These are phyloP conservation scores for Monilinia laxa DNA, from an alignment of 2,329 filamentous ascomycete genomes.

Conservation along the genomic window DNA sequence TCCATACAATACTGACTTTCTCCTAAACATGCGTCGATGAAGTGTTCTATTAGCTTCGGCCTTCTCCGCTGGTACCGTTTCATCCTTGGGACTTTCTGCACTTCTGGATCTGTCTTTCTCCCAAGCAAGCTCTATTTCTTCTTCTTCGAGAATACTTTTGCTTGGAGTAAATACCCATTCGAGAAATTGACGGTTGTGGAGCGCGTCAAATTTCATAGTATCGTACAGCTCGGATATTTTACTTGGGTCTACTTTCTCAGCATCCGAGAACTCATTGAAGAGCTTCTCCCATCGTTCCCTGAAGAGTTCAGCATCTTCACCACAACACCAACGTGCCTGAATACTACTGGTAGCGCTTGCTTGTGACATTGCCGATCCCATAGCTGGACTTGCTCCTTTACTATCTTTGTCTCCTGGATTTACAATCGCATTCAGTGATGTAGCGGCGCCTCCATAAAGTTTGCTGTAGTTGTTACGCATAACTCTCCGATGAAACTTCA, in stretches of 20 bases:
- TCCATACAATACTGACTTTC: conserved; percentile 59
- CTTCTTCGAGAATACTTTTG: conserved; percentile 72
- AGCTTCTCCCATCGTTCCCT: conserved; percentile 98
- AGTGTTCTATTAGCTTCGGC: conserved; percentile 36
- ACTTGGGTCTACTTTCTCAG: conserved; percentile 96
- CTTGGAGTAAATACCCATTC: conserved; percentile 97
- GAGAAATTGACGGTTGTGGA: conserved; percentile 93
- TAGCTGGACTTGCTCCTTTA: conserved; percentile 42
- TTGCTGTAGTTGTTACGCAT: conserved; percentile 94
- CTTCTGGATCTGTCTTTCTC: conserved; percentile 35
- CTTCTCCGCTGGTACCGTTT: conserved; percentile 33
- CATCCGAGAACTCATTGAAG: conserved; percentile 93
- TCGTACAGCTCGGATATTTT: conserved; percentile 99
- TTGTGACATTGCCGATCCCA: conserved; percentile 54
- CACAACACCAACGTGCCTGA: conserved; percentile 92
- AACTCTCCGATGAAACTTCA: conserved; percentile 94
- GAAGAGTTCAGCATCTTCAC: conserved; percentile 92
- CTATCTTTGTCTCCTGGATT: conserved; percentile 46
- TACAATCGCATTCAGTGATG: conserved; percentile 58
- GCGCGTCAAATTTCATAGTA: conserved; percentile 98
- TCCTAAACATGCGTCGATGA: conserved; percentile 55
- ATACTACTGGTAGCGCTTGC: conserved; percentile 66
- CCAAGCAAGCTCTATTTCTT: conserved; percentile 44
- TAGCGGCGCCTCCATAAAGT: conserved; percentile 65
- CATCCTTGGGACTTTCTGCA: conserved; percentile 30